A percentile compares a stretch with the other conserved stretches of the same genome.
Conservation (phyloP, 1,139 yeast species). For the Pichia terricola region DNA sequence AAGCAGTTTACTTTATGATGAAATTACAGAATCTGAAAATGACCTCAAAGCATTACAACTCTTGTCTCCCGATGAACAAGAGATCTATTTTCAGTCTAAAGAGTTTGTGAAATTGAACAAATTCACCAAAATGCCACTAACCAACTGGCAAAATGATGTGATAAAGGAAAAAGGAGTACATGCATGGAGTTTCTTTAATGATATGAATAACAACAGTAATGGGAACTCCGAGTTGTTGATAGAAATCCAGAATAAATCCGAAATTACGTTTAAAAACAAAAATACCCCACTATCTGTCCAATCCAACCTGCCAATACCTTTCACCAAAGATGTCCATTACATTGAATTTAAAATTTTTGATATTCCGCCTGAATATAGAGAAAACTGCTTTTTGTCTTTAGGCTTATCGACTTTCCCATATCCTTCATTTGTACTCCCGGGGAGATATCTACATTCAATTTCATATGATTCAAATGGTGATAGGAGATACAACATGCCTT, state of each 20-base stretch:
- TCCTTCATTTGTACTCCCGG: slow-evolving; percentile 53
- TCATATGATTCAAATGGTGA: slow-evolving; percentile 44
- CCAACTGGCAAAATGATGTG: slow-evolving; percentile 42
- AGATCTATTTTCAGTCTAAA: slow-evolving; percentile 64
- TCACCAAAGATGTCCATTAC: slow-evolving; percentile 73
- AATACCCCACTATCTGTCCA: slow-evolving; percentile 69
- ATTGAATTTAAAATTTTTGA: slow-evolving; percentile 70
- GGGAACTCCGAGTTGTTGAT: slow-evolving; percentile 47
- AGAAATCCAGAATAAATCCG: slow-evolving; percentile 47
- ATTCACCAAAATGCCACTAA: slow-evolving; percentile 33
- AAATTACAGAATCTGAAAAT: slow-evolving; percentile 45
- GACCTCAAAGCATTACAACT: slow-evolving; percentile 52
- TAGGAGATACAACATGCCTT: slow-evolving; percentile 44
- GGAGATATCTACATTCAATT: slow-evolving; percentile 41
- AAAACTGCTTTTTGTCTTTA: slow-evolving; percentile 24
- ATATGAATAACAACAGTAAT: slow-evolving; percentile 33
- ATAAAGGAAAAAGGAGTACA: slow-evolving; percentile 88
- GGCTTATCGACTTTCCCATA: slow-evolving; percentile 45
- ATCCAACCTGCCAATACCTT: slow-evolving; percentile 83
- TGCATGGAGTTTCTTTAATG: slow-evolving; percentile 89
- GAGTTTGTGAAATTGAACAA: slow-evolving; percentile 49
- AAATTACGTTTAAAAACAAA: slow-evolving; percentile 60
- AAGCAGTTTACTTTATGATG: slow-evolving; percentile 53
- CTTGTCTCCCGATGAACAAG: slow-evolving; percentile 65
- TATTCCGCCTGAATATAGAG: slow-evolving; percentile 40